Evolutionary conservation across 306 rosid genomes (phyloP).

Genomic region (Fagus sylvatica): DNA sequence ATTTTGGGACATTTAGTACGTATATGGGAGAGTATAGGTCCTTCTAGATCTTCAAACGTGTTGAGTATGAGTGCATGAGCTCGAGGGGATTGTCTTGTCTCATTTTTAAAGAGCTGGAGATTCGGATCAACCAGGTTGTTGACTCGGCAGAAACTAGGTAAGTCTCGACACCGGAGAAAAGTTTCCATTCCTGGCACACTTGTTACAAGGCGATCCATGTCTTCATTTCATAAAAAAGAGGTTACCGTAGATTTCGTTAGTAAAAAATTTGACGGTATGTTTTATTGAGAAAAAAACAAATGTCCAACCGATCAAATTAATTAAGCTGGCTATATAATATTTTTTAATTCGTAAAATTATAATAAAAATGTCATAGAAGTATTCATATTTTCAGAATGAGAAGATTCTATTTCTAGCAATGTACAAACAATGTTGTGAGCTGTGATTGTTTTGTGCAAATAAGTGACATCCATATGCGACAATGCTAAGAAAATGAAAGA

Average conservation of each 20-base stretch:
- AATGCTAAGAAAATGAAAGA: no score
- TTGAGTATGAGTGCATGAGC: slow-evolving; percentile 48
- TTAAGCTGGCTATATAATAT: no score
- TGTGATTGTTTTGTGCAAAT: no score
- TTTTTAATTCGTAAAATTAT: no score
- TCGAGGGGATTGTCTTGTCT: slow-evolving; percentile 16
- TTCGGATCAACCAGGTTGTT: background rate
- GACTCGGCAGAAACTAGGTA: slow-evolving; percentile 25
- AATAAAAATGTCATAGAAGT: no score
- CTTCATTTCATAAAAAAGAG: slow-evolving; percentile 39
- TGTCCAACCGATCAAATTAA: no score
- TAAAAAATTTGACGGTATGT: background rate
- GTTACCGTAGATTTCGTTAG: background rate
- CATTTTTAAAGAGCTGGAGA: background rate
- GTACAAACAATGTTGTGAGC: no score
- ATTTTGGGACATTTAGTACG: slow-evolving; percentile 24
- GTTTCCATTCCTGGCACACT: slow-evolving; percentile 36
- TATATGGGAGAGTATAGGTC: slow-evolving; percentile 30
- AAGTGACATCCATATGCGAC: no score
- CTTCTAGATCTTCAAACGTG: slow-evolving; percentile 67
- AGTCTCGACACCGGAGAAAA: slow-evolving; percentile 38
- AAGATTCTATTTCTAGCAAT: no score
- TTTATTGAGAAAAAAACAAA: no score
- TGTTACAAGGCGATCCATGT: slow-evolving; percentile 51
- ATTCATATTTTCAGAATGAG: no score